Conservation (phyloP, 352 stramenopile genomes). For the Phytophthora syringae region DNA sequence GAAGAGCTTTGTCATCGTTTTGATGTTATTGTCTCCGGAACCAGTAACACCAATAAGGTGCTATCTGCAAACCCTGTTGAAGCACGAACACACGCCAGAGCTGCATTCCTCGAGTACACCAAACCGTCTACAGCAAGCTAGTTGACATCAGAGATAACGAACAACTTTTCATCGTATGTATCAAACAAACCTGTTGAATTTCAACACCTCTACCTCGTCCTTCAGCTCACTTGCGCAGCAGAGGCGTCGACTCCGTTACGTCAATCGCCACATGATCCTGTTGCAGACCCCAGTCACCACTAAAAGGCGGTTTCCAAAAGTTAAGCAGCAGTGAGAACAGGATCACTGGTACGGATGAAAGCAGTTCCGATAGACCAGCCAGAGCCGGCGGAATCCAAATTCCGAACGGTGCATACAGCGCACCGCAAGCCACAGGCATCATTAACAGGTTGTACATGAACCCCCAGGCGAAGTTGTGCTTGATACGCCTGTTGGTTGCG, state of each 20-base stretch:
- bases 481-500: slow-evolving; percentile 72
- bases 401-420: slow-evolving; percentile 62
- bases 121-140: slow-evolving; percentile 16
- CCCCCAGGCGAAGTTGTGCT: slow-evolving; percentile 78
- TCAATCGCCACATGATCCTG: slow-evolving; percentile 43
- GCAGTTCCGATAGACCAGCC: slow-evolving; percentile 71
- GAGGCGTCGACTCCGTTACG: slow-evolving; percentile 47
- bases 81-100: slow-evolving; percentile 23
- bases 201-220: slow-evolving; percentile 19
- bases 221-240: slow-evolving; percentile 36
- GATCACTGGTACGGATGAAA: slow-evolving; percentile 83
- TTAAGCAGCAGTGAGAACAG: slow-evolving; percentile 79
- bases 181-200: slow-evolving; percentile 28
- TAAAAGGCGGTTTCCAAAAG: slow-evolving; percentile 61
- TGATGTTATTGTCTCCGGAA: slow-evolving; percentile 43
- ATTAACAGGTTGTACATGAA: slow-evolving; percentile 79
- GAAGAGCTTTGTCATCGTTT: slow-evolving; percentile 44
- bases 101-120: slow-evolving; percentile 45
- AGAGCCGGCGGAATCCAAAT: slow-evolving; percentile 73
- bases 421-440: slow-evolving; percentile 78
- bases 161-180: slow-evolving; percentile 4
- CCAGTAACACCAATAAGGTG: slow-evolving; percentile 8
- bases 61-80: slow-evolving; percentile 11
- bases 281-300: slow-evolving; percentile 23
- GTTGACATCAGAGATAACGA: background rate